A percentile compares a stretch with the other conserved stretches of the same genome.
Evolutionary conservation across 768 basidiomycete species (phyloP).

Genomic region (Austroboletus eburneus): DNA sequence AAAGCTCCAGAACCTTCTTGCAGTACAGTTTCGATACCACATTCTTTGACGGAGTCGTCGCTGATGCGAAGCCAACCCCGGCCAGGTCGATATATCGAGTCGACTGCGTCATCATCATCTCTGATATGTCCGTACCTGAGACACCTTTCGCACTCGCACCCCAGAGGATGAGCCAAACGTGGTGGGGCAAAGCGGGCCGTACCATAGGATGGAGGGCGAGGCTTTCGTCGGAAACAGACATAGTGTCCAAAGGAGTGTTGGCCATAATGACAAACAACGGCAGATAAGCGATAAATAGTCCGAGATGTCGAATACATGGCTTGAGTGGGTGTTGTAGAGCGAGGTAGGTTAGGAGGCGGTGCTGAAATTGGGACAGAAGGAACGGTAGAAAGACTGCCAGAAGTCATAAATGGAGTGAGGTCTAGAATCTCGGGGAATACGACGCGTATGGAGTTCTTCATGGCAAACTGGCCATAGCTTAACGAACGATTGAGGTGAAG

Average conservation of each 20-base stretch:
- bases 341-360: conserved; percentile 44
- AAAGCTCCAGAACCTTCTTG: conserved; percentile 73
- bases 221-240: conserved; percentile 85
- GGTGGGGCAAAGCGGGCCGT: conserved; percentile 39
- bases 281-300: conserved; percentile 80
- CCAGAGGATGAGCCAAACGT: conserved; percentile 38
- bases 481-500: conserved; percentile 92
- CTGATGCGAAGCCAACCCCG: conserved; percentile 85
- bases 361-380: conserved; percentile 71
- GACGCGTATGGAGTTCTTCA: conserved; percentile 83
- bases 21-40: conserved; percentile 69
- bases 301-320: conserved; percentile 48
- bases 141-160: conserved; percentile 47
- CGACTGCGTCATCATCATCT: conserved; percentile 44
- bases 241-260: conserved; percentile 94
- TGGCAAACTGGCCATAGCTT: conserved; percentile 67
- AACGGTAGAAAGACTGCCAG: conserved; percentile 65
- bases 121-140: conserved; percentile 50
- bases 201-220: conserved; percentile 42
- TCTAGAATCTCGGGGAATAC: conserved; percentile 86
- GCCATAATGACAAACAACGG: conserved; percentile 91
- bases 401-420: conserved; percentile 83
- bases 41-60: conserved; percentile 77
- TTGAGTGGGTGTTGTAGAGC: conserved; percentile 56
- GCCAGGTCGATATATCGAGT: conserved; percentile 38